Conservation (phyloP, 2,329 filamentous ascomycete species). For the Fusarium neocosmosporiellum region DNA sequence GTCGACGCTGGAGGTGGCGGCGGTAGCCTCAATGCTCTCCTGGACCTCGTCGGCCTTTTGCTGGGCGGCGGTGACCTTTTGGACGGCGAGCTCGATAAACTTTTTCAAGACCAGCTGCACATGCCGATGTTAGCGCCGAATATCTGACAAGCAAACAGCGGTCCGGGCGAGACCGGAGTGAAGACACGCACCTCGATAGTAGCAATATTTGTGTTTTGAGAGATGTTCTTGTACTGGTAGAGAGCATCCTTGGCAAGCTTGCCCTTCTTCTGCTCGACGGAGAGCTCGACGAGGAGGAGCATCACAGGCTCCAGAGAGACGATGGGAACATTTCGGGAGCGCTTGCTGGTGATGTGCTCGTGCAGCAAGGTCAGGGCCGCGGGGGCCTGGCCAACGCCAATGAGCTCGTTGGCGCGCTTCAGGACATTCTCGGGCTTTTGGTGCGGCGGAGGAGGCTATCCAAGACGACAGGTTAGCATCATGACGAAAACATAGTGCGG, state of each 20-base stretch:
- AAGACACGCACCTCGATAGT: constrained; percentile 83
- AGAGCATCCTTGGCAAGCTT: constrained; percentile 98
- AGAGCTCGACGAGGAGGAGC: constrained; percentile 96
- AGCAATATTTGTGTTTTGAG: constrained; percentile 97
- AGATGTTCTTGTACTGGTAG: constrained; percentile 99
- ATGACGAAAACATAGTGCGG: constrained; percentile 33
- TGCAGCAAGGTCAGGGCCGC: constrained; percentile 95
- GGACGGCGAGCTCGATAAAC: constrained; percentile 96
- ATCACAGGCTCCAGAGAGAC: constrained; percentile 97
- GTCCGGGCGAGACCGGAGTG: neutral
- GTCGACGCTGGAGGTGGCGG: constrained; percentile 77
- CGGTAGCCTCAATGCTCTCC: constrained; percentile 80
- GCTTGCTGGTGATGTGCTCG: constrained; percentile 99
- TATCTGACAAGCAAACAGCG: constrained; percentile 13
- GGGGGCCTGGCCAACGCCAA: constrained; percentile 92
- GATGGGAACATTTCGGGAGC: constrained; percentile 97
- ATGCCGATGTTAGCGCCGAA: constrained; percentile 33
- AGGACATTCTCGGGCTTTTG: constrained; percentile 99
- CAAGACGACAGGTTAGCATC: constrained; percentile 43
- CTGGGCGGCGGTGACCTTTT: constrained; percentile 96
- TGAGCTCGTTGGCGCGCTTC: constrained; percentile 98
- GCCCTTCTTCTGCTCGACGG: constrained; percentile 96
- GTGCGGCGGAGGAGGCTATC: constrained; percentile 91
- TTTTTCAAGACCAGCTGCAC: constrained; percentile 88
- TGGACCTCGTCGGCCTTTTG: constrained; percentile 96